Percentiles rank a stretch among this genome's conserved stretches.
Conservation (phyloP, 1,139 yeast genomes). For the Scheffersomyces titani region DNA sequence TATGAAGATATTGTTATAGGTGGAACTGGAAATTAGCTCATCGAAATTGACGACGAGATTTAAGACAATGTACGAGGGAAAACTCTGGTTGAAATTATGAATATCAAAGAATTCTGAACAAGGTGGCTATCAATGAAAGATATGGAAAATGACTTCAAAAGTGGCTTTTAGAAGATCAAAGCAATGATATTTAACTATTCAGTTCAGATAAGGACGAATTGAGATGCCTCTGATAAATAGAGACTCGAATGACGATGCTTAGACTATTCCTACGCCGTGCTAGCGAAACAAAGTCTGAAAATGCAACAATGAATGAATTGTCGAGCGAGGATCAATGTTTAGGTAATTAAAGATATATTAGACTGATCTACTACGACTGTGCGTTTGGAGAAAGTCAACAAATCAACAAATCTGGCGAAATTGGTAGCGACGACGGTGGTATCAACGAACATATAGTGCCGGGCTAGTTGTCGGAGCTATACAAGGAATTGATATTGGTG, state of each 20-base stretch:
- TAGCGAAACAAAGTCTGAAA: not conserved
- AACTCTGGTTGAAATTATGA: not conserved
- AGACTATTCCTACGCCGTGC: not conserved
- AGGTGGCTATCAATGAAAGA: too few relatives aligned
- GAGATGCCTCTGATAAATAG: not conserved
- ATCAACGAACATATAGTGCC: not conserved
- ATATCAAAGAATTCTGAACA: not conserved
- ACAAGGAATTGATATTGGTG: not conserved
- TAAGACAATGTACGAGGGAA: not conserved
- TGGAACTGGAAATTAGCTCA: not conserved
- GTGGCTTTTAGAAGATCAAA: not conserved
- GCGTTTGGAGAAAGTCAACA: too few relatives aligned
- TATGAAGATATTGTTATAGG: not conserved
- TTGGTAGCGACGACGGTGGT: not conserved
- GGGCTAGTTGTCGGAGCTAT: not conserved
- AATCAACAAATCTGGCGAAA: not conserved
- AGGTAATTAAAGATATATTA: not conserved
- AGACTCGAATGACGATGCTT: not conserved
- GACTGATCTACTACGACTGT: not conserved
- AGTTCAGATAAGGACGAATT: not conserved
- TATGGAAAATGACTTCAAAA: not conserved
- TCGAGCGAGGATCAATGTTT: not conserved
- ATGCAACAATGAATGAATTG: not conserved
- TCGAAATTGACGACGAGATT: not conserved
- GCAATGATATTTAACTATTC: not conserved